Evolutionary conservation across 208 protist genomes (phyloP).

Genomic region (Leptomonas seymouri): DNA sequence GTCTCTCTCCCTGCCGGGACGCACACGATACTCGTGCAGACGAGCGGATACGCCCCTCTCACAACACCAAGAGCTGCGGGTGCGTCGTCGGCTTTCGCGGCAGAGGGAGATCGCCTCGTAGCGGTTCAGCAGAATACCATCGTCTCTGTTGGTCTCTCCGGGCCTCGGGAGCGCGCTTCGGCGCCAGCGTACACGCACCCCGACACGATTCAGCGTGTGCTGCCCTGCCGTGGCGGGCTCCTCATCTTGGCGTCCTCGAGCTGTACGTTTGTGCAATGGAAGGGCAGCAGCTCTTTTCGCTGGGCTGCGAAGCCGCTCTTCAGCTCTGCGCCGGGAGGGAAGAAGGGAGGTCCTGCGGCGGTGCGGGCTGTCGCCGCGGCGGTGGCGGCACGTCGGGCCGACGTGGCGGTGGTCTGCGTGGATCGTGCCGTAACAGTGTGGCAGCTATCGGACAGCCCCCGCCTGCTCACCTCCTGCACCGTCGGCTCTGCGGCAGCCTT

Average conservation of each 20-base stretch:
- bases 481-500: not conserved
- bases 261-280: constrained; percentile 18
- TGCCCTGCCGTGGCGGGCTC: constrained; percentile 21
- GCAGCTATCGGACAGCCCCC: constrained; percentile 20
- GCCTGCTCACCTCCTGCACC: constrained; percentile 4
- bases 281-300: not conserved
- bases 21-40: constrained; percentile 33
- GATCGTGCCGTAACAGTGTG: constrained; percentile 13
- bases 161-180: not conserved
- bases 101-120: constrained; percentile 22
- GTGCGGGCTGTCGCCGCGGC: not conserved
- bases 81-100: not conserved
- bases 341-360: not conserved
- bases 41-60: not conserved
- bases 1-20: constrained; percentile 20
- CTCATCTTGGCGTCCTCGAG: constrained; percentile 4
- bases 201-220: constrained; percentile 20
- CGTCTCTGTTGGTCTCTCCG: constrained; percentile 6
- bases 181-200: constrained; percentile 15
- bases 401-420: constrained; percentile 19
- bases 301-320: constrained; percentile 5
- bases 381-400: constrained; percentile 11
- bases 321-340: not conserved
- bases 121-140: constrained; percentile 23
- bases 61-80: constrained; percentile 4